Percentiles rank a stretch among this genome's conserved stretches.
Evolutionary conservation across 2,329 filamentous ascomycete species (phyloP).

Genomic region (Penicillium sp.): DNA sequence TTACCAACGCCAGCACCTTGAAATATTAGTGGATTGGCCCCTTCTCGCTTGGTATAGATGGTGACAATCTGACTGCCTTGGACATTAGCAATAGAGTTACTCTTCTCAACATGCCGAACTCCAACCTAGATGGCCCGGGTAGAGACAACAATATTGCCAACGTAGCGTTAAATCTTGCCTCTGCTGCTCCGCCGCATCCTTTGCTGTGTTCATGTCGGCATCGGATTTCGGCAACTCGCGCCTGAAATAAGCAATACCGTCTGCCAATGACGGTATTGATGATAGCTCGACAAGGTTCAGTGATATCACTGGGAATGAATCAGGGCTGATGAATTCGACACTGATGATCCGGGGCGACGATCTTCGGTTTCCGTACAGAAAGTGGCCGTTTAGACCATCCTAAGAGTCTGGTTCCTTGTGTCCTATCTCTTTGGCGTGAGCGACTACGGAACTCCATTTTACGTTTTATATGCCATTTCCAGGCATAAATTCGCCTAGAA

Average conservation of each 20-base stretch:
- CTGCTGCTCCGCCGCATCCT: conserved; percentile 79
- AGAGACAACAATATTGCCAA: conserved; percentile 88
- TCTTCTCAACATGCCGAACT: conserved; percentile 82
- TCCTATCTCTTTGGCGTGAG: conserved; percentile 86
- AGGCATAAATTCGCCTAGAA: conserved; percentile 97
- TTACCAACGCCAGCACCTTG: conserved; percentile 93
- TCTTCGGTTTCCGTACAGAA: conserved; percentile 94
- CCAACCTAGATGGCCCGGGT: conserved; percentile 85
- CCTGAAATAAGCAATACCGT: conserved; percentile 79
- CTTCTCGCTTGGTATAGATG: conserved; percentile 97
- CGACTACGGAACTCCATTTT: conserved; percentile 88
- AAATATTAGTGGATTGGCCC: conserved; percentile 85
- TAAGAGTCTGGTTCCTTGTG: conserved; percentile 89
- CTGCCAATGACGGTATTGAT: conserved; percentile 61
- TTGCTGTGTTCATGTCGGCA: conserved; percentile 83
- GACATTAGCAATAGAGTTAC: conserved; percentile 87
- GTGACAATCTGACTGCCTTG: conserved; percentile 99
- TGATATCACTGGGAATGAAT: conserved; percentile 89
- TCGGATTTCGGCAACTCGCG: conserved; percentile 79
- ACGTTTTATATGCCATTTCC: conserved; percentile 64
- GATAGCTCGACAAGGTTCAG: conserved; percentile 89
- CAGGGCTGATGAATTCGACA: conserved; percentile 77
- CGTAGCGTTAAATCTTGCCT: conserved; percentile 91
- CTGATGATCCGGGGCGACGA: conserved; percentile 85
- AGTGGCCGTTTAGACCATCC: conserved; percentile 84